Conservation (phyloP, 2,329 filamentous ascomycete genomes). For the Dothistroma septosporum region DNA sequence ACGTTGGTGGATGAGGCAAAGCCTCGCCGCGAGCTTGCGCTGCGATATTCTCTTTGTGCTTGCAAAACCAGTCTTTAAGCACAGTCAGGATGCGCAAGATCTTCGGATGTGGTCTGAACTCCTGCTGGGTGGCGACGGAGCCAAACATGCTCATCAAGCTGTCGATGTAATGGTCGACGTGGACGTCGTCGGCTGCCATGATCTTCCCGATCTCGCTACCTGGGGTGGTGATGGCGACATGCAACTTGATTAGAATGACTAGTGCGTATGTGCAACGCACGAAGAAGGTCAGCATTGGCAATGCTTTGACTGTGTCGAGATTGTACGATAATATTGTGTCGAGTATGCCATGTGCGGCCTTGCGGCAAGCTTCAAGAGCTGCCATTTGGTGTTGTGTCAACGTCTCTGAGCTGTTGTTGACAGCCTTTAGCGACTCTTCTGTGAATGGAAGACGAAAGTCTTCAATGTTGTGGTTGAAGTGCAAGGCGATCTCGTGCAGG, state of each 20-base stretch:
- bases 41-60: constrained; percentile 32
- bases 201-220: constrained; percentile 47
- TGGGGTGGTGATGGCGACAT: constrained; percentile 51
- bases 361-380: constrained; percentile 45
- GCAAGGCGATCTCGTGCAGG: constrained; percentile 49
- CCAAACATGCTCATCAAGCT: constrained; percentile 43
- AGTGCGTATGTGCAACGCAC: constrained; percentile 55
- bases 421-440: constrained; percentile 40
- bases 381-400: constrained; percentile 46
- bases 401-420: constrained; percentile 38
- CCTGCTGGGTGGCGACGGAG: constrained; percentile 18
- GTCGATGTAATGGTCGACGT: constrained; percentile 47
- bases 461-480: constrained; percentile 43
- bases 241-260: constrained; percentile 58
- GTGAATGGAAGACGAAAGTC: constrained; percentile 46
- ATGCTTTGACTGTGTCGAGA: constrained; percentile 39
- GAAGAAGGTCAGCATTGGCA: constrained; percentile 45
- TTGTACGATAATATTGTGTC: constrained; percentile 49
- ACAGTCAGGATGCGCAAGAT: constrained; percentile 45
- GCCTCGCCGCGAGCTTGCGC: constrained; percentile 22
- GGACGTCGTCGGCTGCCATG: constrained; percentile 46
- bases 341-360: constrained; percentile 45
- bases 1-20: constrained; percentile 10
- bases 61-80: constrained; percentile 43
- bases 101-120: constrained; percentile 43